phyloP scores from a whole-genome alignment of 306 rosid species.

The Cucumis cinereus region DNA sequence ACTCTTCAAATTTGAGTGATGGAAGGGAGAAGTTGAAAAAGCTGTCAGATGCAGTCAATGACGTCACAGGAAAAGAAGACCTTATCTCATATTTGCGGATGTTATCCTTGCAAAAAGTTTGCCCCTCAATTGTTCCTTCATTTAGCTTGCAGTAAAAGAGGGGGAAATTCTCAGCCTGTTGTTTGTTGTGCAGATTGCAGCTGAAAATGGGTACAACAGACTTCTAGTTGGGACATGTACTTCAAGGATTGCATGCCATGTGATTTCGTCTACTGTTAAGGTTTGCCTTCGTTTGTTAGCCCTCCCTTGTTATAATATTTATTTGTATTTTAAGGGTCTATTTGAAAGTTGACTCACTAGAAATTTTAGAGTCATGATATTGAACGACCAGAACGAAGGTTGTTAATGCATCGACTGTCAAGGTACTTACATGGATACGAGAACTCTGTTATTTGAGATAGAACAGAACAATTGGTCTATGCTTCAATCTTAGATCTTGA shows the following conservation, averaged over 20 bases:
- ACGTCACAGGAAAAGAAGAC: conserved; percentile 83
- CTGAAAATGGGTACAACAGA: conserved; percentile 73
- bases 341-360: neutral
- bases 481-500: no score
- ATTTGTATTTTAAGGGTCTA: neutral
- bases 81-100: conserved; percentile 52
- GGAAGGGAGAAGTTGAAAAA: conserved; percentile 34
- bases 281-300: conserved; percentile 12
- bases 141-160: neutral
- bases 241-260: conserved; percentile 79
- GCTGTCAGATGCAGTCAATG: conserved; percentile 35
- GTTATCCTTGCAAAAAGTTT: conserved; percentile 77
- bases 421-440: no score
- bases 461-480: no score
- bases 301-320: no score
- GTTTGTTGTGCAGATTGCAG: conserved; percentile 31
- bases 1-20: conserved; percentile 33
- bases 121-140: conserved; percentile 8
- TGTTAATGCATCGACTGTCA: neutral
- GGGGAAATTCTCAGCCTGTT: neutral
- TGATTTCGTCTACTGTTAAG: conserved; percentile 80
- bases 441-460: no score
- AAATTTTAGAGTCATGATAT: neutral
- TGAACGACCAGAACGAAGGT: neutral
- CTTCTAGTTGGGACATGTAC: conserved; percentile 68